Evolutionary conservation across 1,284 basidiomycete species (phyloP).

Genomic region (Phlebopus sp.): DNA sequence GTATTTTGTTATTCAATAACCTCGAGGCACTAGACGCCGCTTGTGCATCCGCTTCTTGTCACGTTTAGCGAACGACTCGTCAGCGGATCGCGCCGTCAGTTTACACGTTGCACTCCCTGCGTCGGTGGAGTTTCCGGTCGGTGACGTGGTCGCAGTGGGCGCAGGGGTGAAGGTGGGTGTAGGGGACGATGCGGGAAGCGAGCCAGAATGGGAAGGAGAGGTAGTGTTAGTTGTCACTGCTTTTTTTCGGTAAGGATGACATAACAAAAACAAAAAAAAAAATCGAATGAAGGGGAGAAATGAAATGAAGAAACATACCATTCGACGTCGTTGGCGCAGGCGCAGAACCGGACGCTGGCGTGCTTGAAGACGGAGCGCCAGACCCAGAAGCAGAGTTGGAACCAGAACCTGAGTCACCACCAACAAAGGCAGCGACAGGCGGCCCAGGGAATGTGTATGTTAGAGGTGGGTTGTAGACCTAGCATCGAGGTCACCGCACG

Average conservation of each 20-base stretch:
- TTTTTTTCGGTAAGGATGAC: slow-evolving; percentile 18
- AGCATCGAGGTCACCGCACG: slow-evolving; percentile 1
- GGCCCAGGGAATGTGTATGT: slow-evolving; percentile 42
- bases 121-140: slow-evolving; percentile 6
- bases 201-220: slow-evolving; percentile 9
- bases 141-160: not conserved
- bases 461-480: slow-evolving; percentile 37
- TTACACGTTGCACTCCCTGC: slow-evolving; percentile 16
- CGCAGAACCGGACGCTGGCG: slow-evolving; percentile 14
- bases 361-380: slow-evolving; percentile 15
- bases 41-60: slow-evolving; percentile 20
- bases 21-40: slow-evolving; percentile 24
- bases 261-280: not conserved
- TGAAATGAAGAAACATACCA: slow-evolving; percentile 15
- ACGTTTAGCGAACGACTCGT: slow-evolving; percentile 18
- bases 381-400: slow-evolving; percentile 1
- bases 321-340: slow-evolving; percentile 13
- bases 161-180: slow-evolving; percentile 1
- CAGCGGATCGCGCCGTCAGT: slow-evolving; percentile 14
- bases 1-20: slow-evolving; percentile 3
- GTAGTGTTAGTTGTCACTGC: slow-evolving; percentile 24
- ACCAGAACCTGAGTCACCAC: slow-evolving; percentile 16
- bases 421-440: slow-evolving; percentile 29
- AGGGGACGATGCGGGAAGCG: slow-evolving; percentile 2
- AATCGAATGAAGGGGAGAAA: not conserved